Evolutionary conservation across 495 filamentous ascomycete species (phyloP).

Genomic region (Talaromyces proteolyticus): DNA sequence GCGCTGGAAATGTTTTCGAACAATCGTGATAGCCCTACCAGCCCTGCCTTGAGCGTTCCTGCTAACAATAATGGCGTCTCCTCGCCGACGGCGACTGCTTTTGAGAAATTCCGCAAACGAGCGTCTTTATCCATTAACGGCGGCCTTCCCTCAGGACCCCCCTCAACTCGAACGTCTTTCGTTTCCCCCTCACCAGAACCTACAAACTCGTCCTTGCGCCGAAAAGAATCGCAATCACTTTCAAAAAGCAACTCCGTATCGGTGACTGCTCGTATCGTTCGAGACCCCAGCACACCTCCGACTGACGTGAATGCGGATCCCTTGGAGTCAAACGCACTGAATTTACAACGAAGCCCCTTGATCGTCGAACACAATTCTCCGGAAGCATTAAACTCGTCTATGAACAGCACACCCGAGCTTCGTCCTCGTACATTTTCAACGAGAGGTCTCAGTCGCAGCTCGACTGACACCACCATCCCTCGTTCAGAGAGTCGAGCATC

Average conservation of each 20-base stretch:
- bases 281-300: conserved; percentile 40
- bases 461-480: conserved; percentile 12
- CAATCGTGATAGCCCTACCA: conserved; percentile 32
- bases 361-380: conserved; percentile 62
- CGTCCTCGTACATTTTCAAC: conserved; percentile 30
- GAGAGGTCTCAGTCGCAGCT: conserved; percentile 19
- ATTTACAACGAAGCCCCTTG: conserved; percentile 66
- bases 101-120: conserved; percentile 39
- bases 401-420: conserved; percentile 18
- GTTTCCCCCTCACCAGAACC: conserved; percentile 1
- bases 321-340: conserved; percentile 42
- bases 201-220: conserved; percentile 4
- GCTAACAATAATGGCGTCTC: conserved; percentile 8
- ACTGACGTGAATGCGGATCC: conserved; percentile 30
- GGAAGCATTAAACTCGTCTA: conserved; percentile 12
- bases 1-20: conserved; percentile 72
- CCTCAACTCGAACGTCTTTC: conserved; percentile 8
- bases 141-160: conserved; percentile 19
- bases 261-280: conserved; percentile 72
- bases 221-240: conserved; percentile 1
- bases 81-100: conserved; percentile 20
- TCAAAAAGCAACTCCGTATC: conserved; percentile 63
- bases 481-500: conserved; percentile 33
- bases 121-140: conserved; percentile 24
- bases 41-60: conserved; percentile 14